Evolutionary conservation across 371 early-diverging fungal species (phyloP).

Genomic region (Circinella minor): DNA sequence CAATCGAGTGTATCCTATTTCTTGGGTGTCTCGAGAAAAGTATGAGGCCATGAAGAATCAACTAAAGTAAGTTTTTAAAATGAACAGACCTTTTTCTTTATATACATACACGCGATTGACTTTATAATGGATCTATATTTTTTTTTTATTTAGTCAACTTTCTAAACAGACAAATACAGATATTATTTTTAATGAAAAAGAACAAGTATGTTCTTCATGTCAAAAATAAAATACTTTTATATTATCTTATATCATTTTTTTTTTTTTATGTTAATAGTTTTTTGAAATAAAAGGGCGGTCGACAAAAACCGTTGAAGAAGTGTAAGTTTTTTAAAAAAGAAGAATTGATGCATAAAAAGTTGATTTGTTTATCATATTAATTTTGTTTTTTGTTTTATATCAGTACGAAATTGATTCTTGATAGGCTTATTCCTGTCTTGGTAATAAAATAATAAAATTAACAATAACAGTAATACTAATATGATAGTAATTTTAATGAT

Average conservation of each 20-base stretch:
- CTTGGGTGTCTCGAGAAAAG: background rate
- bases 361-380: too few species aligned
- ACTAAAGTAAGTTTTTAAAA: background rate
- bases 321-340: slow-evolving; percentile 1
- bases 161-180: too few species aligned
- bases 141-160: too few species aligned
- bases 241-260: too few species aligned
- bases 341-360: too few species aligned
- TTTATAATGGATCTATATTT: too few species aligned
- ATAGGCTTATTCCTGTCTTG: background rate
- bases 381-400: background rate
- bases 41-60: background rate
- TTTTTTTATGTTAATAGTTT: background rate
- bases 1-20: background rate
- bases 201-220: background rate
- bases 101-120: too few species aligned
- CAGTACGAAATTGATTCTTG: background rate
- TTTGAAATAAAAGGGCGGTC: slow-evolving; percentile 13
- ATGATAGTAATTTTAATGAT: too few species aligned
- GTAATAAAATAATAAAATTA: background rate
- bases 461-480: background rate
- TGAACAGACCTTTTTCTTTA: too few species aligned
- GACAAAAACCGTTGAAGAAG: background rate
- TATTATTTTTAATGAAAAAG: too few species aligned
- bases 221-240: too few species aligned